Conservation (phyloP, 2,329 filamentous ascomycete genomes). For the Penicillium sp. region DNA sequence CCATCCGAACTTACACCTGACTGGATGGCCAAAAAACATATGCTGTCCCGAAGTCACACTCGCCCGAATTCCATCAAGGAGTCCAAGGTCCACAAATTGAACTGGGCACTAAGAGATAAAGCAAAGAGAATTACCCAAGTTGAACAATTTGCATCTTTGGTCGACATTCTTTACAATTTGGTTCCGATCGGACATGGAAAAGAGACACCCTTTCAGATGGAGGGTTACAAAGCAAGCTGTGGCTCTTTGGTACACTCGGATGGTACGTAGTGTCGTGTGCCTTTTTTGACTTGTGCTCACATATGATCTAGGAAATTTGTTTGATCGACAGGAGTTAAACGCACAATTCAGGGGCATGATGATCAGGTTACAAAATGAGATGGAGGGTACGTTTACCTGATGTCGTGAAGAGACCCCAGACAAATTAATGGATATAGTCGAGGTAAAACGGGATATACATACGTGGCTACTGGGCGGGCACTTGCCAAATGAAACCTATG, state of each 20-base stretch:
- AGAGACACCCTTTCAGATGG: not conserved
- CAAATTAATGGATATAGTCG: not conserved
- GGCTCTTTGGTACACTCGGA: not conserved
- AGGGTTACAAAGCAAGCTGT: not conserved
- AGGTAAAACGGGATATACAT: not conserved
- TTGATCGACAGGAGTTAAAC: not conserved
- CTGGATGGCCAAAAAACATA: not conserved
- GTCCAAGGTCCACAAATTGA: not conserved
- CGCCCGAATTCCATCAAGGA: not conserved
- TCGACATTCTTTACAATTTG: not conserved
- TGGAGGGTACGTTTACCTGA: not conserved
- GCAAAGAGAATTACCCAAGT: not conserved
- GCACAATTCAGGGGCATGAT: not conserved
- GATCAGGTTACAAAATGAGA: not conserved
- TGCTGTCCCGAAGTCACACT: not conserved
- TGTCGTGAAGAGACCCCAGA: not conserved
- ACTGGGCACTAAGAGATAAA: not conserved
- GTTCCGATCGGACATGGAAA: not conserved
- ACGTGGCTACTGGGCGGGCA: not conserved
- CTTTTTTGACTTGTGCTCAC: not conserved
- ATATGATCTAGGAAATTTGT: not conserved
- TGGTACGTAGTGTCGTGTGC: not conserved
- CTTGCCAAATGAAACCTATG: not conserved
- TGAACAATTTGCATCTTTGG: not conserved
- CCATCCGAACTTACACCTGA: not conserved